Conservation (phyloP, 768 basidiomycete species). For the Pisolithus microcarpus region DNA sequence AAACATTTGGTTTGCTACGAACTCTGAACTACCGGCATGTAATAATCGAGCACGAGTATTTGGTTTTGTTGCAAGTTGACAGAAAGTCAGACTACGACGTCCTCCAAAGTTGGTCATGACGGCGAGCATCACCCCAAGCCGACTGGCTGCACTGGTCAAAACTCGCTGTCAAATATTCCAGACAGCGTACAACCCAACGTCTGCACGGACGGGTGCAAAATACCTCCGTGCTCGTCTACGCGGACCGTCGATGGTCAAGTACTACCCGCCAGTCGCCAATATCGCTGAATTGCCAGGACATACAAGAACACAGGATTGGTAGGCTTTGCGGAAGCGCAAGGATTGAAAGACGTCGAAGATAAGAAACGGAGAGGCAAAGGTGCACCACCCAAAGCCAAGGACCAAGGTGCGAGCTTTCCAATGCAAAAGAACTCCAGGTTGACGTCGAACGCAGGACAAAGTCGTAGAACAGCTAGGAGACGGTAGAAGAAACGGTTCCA, state of each 20-base stretch:
- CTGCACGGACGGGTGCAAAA: slow-evolving; percentile 82
- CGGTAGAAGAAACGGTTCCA: slow-evolving; percentile 18
- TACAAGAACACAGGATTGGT: slow-evolving; percentile 44
- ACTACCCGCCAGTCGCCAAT: no score
- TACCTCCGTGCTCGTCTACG: slow-evolving; percentile 76
- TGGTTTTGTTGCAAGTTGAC: neutral
- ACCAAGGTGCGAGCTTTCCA: neutral
- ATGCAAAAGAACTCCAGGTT: neutral
- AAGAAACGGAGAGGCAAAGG: slow-evolving; percentile 66
- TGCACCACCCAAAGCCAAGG: slow-evolving; percentile 26
- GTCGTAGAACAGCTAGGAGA: slow-evolving; percentile 43
- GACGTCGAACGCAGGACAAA: slow-evolving; percentile 35
- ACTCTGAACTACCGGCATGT: no score
- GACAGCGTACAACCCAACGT: slow-evolving; percentile 81
- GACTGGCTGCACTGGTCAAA: slow-evolving; percentile 53
- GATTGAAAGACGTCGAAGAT: slow-evolving; percentile 60
- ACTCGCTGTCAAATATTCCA: slow-evolving; percentile 74
- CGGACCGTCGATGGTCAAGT: slow-evolving; percentile 64
- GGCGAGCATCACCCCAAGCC: slow-evolving; percentile 37
- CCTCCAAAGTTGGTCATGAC: slow-evolving; percentile 15
- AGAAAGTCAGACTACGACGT: no score
- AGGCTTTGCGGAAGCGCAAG: slow-evolving; percentile 57
- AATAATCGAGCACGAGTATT: neutral
- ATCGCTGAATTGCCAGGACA: no score
- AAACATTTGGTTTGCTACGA: no score